These are phyloP conservation scores for Scutellaria baicalensis DNA, from an alignment of 257 asterid species.

Conservation along the genomic window DNA sequence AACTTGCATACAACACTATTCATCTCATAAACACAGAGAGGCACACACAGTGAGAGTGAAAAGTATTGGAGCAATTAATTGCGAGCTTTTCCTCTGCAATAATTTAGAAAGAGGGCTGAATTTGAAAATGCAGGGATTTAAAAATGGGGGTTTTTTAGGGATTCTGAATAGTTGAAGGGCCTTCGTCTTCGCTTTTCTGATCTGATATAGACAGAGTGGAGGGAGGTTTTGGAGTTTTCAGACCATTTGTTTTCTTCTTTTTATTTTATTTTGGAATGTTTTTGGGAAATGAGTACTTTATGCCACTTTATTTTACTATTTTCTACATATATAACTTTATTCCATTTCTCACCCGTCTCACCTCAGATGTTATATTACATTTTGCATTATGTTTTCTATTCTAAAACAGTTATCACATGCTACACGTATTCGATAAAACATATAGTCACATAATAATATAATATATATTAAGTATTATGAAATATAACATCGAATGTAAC, in stretches of 20 bases:
- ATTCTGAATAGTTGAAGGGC: constrained; percentile 29
- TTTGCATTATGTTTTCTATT: too few relatives aligned
- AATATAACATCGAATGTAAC: too few relatives aligned
- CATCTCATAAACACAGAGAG: constrained; percentile 27
- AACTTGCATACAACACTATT: constrained; percentile 36
- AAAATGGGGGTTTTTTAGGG: constrained; percentile 32
- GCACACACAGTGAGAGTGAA: constrained; percentile 5
- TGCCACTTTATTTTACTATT: background rate
- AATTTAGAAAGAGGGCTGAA: constrained; percentile 22
- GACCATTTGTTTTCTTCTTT: background rate
- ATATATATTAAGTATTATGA: too few relatives aligned
- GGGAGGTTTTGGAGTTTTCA: constrained; percentile 45
- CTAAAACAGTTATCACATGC: too few relatives aligned
- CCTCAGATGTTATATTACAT: too few relatives aligned
- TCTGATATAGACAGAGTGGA: constrained; percentile 34
- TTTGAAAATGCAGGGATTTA: constrained; percentile 26
- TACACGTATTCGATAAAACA: too few relatives aligned
- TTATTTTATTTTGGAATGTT: constrained; percentile 33
- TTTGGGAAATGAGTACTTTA: constrained; percentile 21
- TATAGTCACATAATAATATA: too few relatives aligned
- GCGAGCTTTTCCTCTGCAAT: constrained; percentile 14
- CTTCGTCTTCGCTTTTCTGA: constrained; percentile 35
- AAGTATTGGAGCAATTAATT: constrained; percentile 18
- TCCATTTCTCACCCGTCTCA: background rate
- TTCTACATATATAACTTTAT: background rate